A percentile compares a stretch with the other conserved stretches of the same genome.
phyloP scores from a whole-genome alignment of 2,329 filamentous ascomycete genomes.

The Penicillium sp. region DNA sequence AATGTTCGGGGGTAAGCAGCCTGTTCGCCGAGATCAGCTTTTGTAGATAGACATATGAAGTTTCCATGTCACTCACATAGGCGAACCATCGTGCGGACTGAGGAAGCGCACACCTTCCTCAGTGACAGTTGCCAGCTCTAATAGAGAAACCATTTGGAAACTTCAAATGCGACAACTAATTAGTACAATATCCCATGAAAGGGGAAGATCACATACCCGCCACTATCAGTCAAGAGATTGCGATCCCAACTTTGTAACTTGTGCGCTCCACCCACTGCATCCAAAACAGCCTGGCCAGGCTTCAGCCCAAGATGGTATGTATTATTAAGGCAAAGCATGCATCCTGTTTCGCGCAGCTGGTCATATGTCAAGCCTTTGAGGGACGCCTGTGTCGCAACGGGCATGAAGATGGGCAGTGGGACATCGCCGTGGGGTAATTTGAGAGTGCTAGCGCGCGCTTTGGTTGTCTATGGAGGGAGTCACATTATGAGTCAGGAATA shows the following conservation, averaged over 20 bases:
- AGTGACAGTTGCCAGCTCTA: conserved; percentile 89
- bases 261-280: conserved; percentile 87
- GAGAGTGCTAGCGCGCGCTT: conserved; percentile 85
- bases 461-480: conserved; percentile 69
- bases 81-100: conserved; percentile 91
- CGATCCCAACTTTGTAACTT: conserved; percentile 92
- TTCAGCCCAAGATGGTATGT: conserved; percentile 96
- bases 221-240: conserved; percentile 80
- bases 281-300: conserved; percentile 85
- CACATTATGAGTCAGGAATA: conserved; percentile 2
- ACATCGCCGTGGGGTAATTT: conserved; percentile 90
- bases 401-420: conserved; percentile 94
- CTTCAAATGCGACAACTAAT: conserved; percentile 48
- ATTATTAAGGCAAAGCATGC: conserved; percentile 92
- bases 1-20: conserved; percentile 95
- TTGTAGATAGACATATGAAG: background rate
- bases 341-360: conserved; percentile 86
- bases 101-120: conserved; percentile 95
- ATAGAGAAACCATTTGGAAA: conserved; percentile 97
- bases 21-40: conserved; percentile 33
- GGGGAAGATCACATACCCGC: conserved; percentile 42
- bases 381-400: conserved; percentile 93
- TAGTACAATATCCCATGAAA: conserved; percentile 1
- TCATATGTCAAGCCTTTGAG: conserved; percentile 92
- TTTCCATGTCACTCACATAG: conserved; percentile 62